A percentile compares a stretch with the other conserved stretches of the same genome.
Evolutionary conservation across 78 protist species (phyloP).

Genomic region (Dictyostelium firmibasis): DNA sequence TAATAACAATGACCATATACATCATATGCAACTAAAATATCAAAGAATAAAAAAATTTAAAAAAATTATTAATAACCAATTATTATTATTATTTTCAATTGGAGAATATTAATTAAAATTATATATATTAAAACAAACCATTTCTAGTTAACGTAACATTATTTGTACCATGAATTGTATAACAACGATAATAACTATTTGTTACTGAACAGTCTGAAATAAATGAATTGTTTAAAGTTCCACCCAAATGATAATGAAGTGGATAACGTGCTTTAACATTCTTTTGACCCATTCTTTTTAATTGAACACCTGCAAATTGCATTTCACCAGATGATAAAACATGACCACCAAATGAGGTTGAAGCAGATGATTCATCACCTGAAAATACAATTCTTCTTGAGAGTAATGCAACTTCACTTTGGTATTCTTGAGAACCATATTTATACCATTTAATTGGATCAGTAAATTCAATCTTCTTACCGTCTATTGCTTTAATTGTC

Average conservation of each 20-base stretch:
- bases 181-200: slow-evolving; percentile 47
- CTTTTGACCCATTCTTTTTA: slow-evolving; percentile 70
- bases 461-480: not conserved
- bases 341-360: slow-evolving; percentile 58
- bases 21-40: slow-evolving; percentile 71
- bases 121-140: not conserved
- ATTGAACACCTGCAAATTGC: slow-evolving; percentile 61
- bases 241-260: no score
- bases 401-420: slow-evolving; percentile 84
- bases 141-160: slow-evolving; percentile 29
- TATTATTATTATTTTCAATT: no score
- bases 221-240: not conserved
- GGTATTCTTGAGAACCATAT: slow-evolving; percentile 80
- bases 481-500: slow-evolving; percentile 45
- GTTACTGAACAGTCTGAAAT: slow-evolving; percentile 48
- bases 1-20: slow-evolving; percentile 83
- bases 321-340: slow-evolving; percentile 34
- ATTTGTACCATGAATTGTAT: slow-evolving; percentile 85
- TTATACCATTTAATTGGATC: slow-evolving; percentile 57
- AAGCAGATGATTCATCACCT: slow-evolving; percentile 36
- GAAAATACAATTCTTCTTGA: slow-evolving; percentile 41
- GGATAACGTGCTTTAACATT: slow-evolving; percentile 86
- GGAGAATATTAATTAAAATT: no score
- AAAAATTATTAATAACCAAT: not conserved
- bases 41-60: not conserved